Conservation (phyloP, 2,329 filamentous ascomycete genomes). For the Rhynchosporium agropyri region DNA sequence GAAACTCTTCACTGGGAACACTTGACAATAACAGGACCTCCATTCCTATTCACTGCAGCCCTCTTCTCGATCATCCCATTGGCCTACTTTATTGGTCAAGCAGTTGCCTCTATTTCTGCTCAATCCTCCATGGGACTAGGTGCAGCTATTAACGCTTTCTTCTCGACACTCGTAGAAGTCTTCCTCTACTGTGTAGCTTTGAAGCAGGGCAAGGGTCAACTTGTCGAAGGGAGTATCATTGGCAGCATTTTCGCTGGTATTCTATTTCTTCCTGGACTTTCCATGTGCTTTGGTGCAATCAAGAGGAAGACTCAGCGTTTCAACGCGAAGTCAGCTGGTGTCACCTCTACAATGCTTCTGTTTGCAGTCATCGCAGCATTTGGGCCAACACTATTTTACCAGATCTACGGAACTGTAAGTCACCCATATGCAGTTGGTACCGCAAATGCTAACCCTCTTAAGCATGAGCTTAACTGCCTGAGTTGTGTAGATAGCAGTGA, state of each 20-base stretch:
- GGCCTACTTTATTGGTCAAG: constrained; percentile 98
- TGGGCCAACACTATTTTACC: constrained; percentile 94
- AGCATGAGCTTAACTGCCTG: constrained; percentile 89
- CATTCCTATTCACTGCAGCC: constrained; percentile 82
- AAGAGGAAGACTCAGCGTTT: constrained; percentile 98
- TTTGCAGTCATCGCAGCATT: constrained; percentile 97
- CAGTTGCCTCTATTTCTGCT: constrained; percentile 96
- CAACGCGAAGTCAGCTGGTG: constrained; percentile 93
- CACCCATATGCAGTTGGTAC: background rate
- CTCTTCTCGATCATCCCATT: constrained; percentile 92
- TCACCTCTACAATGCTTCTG: constrained; percentile 96
- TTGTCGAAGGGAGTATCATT: constrained; percentile 96
- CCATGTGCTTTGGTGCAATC: constrained; percentile 98
- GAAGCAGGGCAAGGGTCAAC: constrained; percentile 84
- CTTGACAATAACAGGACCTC: constrained; percentile 77
- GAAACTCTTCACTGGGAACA: constrained; percentile 66
- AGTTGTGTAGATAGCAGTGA: constrained; percentile 56
- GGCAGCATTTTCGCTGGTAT: constrained; percentile 98
- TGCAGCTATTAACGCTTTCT: constrained; percentile 96
- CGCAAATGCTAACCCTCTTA: constrained; percentile 43
- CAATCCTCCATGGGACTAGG: constrained; percentile 98
- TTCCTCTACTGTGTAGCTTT: constrained; percentile 96
- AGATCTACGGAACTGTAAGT: constrained; percentile 89
- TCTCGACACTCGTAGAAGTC: constrained; percentile 96
- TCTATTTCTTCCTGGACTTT: constrained; percentile 88